phyloP scores from a whole-genome alignment of 2,329 filamentous ascomycete genomes.

The Cytospora paraplurivora region DNA sequence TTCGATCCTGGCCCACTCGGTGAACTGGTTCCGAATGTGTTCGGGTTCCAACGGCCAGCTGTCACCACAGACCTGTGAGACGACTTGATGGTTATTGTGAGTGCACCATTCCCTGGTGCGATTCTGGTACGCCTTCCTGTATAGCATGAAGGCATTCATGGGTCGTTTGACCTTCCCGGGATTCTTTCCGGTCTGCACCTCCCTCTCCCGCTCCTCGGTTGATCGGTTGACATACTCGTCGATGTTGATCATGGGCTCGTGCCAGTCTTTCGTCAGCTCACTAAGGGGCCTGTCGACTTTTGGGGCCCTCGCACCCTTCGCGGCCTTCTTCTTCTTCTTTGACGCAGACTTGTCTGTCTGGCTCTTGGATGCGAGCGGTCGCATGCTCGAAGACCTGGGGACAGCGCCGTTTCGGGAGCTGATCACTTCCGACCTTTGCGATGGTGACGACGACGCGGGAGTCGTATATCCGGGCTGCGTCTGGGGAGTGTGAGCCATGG shows the following conservation, averaged over 20 bases:
- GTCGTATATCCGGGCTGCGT: constrained; percentile 49
- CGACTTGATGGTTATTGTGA: constrained; percentile 90
- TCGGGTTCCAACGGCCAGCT: constrained; percentile 83
- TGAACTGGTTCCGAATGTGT: constrained; percentile 74
- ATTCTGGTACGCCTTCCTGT: constrained; percentile 89
- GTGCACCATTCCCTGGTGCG: constrained; percentile 78
- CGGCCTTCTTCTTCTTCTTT: constrained; percentile 46
- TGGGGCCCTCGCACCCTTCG: constrained; percentile 47
- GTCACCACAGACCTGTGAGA: constrained; percentile 82
- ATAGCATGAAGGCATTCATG: constrained; percentile 98
- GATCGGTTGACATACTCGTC: constrained; percentile 75
- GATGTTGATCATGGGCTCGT: constrained; percentile 72
- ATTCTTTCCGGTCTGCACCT: constrained; percentile 69
- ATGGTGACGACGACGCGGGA: constrained; percentile 56
- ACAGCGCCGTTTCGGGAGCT: constrained; percentile 41
- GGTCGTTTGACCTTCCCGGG: constrained; percentile 82
- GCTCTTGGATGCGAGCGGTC: constrained; percentile 36
- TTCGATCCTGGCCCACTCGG: constrained; percentile 76
- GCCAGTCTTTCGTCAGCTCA: constrained; percentile 63
- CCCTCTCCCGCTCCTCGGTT: constrained; percentile 63
- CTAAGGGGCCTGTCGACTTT: constrained; percentile 70
- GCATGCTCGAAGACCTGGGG: constrained; percentile 26
- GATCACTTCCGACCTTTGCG: constrained; percentile 40
- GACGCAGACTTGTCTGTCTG: constrained; percentile 36
- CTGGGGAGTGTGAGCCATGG: constrained; percentile 14